Evolutionary conservation across 2,329 filamentous ascomycete genomes (phyloP).

Genomic region (Alternaria arbusti): DNA sequence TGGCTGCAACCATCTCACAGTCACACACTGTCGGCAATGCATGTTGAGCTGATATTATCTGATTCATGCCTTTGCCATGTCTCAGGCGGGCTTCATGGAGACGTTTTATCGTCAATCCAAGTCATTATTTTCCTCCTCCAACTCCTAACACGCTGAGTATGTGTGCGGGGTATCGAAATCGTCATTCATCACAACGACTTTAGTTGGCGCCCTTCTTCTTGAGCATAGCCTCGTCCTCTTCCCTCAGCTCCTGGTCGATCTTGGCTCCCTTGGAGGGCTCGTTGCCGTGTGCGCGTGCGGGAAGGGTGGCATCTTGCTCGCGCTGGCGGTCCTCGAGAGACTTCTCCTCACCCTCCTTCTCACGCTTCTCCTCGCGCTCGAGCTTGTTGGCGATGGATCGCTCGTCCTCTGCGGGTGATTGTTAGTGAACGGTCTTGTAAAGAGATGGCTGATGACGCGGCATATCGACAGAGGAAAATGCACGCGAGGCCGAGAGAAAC

Average conservation of each 20-base stretch:
- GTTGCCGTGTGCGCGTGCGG: slow-evolving; percentile 71
- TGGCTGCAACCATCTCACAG: slow-evolving; percentile 1
- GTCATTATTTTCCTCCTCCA: slow-evolving; percentile 13
- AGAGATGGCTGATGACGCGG: neutral
- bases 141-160: slow-evolving; percentile 7
- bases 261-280: slow-evolving; percentile 75
- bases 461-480: neutral
- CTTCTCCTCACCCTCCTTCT: slow-evolving; percentile 48
- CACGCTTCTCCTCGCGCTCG: slow-evolving; percentile 65
- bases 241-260: slow-evolving; percentile 71
- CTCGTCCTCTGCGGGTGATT: slow-evolving; percentile 65
- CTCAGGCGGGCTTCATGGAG: slow-evolving; percentile 7
- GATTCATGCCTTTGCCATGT: slow-evolving; percentile 12
- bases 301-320: slow-evolving; percentile 66
- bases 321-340: slow-evolving; percentile 45
- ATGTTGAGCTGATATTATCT: slow-evolving; percentile 1
- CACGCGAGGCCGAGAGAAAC: slow-evolving; percentile 24
- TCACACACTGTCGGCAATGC: neutral
- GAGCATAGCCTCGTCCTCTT: slow-evolving; percentile 71
- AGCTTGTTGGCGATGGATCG: slow-evolving; percentile 75
- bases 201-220: slow-evolving; percentile 62
- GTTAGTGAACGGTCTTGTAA: slow-evolving; percentile 3
- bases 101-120: slow-evolving; percentile 14
- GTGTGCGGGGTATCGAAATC: slow-evolving; percentile 17
- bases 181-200: slow-evolving; percentile 6